Evolutionary conservation across 192 early-diverging fungal species (phyloP), one percentile per base, ranked within the genome.

Genomic region (Umbelopsis sp.): DNA sequence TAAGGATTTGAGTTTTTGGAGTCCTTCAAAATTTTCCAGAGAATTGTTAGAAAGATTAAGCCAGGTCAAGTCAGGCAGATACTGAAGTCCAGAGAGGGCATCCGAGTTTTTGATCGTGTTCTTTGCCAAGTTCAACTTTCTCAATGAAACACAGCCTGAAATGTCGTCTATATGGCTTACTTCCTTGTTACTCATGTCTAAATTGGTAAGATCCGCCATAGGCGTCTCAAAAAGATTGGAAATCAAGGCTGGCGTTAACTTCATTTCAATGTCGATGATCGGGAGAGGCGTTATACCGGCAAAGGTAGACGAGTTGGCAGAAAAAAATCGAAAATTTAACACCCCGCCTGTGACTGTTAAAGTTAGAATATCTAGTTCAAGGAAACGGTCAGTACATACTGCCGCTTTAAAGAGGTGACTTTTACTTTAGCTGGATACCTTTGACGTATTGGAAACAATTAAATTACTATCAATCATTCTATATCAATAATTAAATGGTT

Each of bases 131-230:
- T 87, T 85, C 36, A 93, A 73, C 74, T 90, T 90, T 66, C 85
- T 86, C 1, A 91, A 76, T 45, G 80, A 79, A 45, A 84, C 70
- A 65, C 87, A 90, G 24, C 66, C 72, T 14, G 90, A 90, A 45
- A 94, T 84, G 75, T 93, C 92, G 11, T 88, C 92, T 49, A 94
- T 76, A 65, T 86, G 81, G 44, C 82, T 78, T 44, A 94, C 87
- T n/a, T 76, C 87, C 68, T 82, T 85, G 71, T 83, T 77, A 41
- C 78, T 71, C 56, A 62, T 62, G 31, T 62, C 56, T 31, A 62
- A 34, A 34, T 14, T 62, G 7, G 26, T 34, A 11, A 62, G 56
- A 62, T 62, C 56, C 56, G 56, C 56, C 56, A 62, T 62, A 62
- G 56, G 56, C 56, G 56, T 62, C 56, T 62, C 56, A 32, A 62